These are phyloP conservation scores for Candida coquimbonensis DNA, from an alignment of 805 yeast species.

Conservation along the genomic window DNA sequence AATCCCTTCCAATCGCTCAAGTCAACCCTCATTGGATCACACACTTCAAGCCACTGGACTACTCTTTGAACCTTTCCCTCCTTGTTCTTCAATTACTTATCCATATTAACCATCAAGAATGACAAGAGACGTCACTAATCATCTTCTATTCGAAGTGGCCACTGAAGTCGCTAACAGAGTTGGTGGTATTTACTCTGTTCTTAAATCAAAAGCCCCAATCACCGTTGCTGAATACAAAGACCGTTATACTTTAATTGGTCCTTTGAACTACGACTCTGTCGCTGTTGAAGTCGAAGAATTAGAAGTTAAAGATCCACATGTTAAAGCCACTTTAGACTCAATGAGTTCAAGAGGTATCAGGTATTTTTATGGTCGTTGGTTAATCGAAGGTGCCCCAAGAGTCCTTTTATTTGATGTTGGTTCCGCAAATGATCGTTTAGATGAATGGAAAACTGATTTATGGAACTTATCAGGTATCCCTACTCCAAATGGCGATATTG, in stretches of 20 bases:
- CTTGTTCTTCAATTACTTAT: too few species aligned
- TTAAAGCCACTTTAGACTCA: constrained; percentile 60
- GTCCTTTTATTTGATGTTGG: constrained; percentile 82
- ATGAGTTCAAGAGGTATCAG: constrained; percentile 79
- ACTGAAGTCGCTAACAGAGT: constrained; percentile 97
- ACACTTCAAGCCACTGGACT: not conserved
- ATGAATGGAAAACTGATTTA: constrained; percentile 91
- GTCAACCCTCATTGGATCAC: too few species aligned
- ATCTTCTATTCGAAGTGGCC: constrained; percentile 85
- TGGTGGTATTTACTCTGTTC: constrained; percentile 95
- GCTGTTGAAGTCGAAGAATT: constrained; percentile 78
- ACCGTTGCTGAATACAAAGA: constrained; percentile 90
- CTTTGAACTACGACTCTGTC: constrained; percentile 66
- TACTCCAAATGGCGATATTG: constrained; percentile 80
- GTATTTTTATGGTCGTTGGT: constrained; percentile 90
- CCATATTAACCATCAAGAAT: constrained; percentile 25
- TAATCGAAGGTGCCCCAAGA: constrained; percentile 95
- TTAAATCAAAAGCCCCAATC: constrained; percentile 94
- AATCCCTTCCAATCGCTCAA: too few species aligned
- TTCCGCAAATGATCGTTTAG: constrained; percentile 62
- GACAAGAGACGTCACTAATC: constrained; percentile 83
- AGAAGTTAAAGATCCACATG: constrained; percentile 45
- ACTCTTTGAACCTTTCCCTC: not conserved
- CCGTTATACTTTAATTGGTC: constrained; percentile 83
- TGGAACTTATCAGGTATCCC: constrained; percentile 94